Evolutionary conservation across 495 filamentous ascomycete genomes (phyloP).

Genomic region (Podospora fimiseda): DNA sequence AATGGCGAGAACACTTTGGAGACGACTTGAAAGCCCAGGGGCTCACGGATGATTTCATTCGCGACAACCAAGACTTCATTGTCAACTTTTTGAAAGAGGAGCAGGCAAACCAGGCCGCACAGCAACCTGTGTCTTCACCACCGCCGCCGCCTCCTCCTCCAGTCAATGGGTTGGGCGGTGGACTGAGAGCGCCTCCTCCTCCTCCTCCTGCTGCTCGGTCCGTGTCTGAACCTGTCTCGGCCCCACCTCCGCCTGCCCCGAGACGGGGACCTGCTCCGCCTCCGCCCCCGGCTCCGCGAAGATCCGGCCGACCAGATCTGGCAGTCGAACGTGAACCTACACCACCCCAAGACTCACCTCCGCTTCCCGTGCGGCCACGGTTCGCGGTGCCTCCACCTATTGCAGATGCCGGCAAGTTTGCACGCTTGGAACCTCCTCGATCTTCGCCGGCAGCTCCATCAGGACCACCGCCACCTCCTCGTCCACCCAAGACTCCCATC

Average conservation of each 20-base stretch:
- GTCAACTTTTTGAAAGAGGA: constrained; percentile 81
- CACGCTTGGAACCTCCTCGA: constrained; percentile 51
- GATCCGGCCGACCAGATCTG: constrained; percentile 43
- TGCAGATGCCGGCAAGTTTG: constrained; percentile 77
- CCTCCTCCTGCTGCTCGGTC: constrained; percentile 40
- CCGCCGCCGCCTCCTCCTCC: constrained; percentile 46
- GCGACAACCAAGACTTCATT: constrained; percentile 91
- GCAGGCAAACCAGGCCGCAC: constrained; percentile 50
- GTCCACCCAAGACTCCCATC: constrained; percentile 79
- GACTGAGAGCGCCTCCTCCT: constrained; percentile 51
- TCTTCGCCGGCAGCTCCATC: constrained; percentile 53
- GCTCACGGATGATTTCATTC: constrained; percentile 86
- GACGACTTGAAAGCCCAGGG: constrained; percentile 77
- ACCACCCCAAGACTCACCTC: constrained; percentile 52
- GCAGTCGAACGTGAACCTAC: constrained; percentile 44
- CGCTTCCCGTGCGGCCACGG: constrained; percentile 49
- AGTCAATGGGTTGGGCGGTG: constrained; percentile 19
- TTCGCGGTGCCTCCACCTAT: constrained; percentile 82
- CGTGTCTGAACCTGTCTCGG: constrained; percentile 16
- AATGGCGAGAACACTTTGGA: constrained; percentile 75
- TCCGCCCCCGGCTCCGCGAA: constrained; percentile 70
- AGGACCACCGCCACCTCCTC: constrained; percentile 76
- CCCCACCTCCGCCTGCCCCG: constrained; percentile 46
- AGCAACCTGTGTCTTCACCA: constrained; percentile 49
- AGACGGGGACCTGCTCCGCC: constrained; percentile 72